Evolutionary conservation across 352 stramenopile species (phyloP), one percentile per base, ranked within the genome.

Genomic region (Elongisporangium undulatum): DNA sequence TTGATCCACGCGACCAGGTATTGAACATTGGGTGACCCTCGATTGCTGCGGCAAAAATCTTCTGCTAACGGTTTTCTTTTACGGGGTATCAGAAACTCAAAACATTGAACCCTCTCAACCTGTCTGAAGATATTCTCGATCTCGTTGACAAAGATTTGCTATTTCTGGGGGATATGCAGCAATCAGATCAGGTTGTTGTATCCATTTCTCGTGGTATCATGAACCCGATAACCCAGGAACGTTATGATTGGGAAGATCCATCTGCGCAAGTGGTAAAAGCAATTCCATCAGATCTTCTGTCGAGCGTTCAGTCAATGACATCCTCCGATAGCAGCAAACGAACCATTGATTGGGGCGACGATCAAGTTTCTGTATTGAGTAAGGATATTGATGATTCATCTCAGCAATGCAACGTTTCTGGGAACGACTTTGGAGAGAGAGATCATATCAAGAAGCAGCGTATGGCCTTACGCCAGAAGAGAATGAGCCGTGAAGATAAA

Each of bases 151-250:
- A 79, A 12, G 67, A 71, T 6, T 67, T 92, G 23, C 58, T 72
- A n/a, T 94, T 92, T 58, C 75, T 94, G 23, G 84, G 84, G 24
- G 69, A 92, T 51, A 60, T 92, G 39, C 71, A 89, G 53, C 66
- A 92, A 9, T 66, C 69, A 45, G 68, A 89, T 53, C 69, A 80
- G 6, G 63, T 89, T 3, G 72, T 77, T 15, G 67, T 70, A 5
- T 75, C 71, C 19, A 91, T 93, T 39, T 81, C 83, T 6, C 69
- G 64, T 6, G 83, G 78, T 15, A 49, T 81, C 17, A 77, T 93
- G 24, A 74, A 93, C 63, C 83, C 83, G 23, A 55, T 75, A 10
- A 91, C 83, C 3, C 77, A 87, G 19, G 81, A 91, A 58, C 89
- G 71, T 48, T 93, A 93, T 38, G 75, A 62, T 7, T 93, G 83